phyloP scores from a whole-genome alignment of 2,329 filamentous ascomycete species.

The Emydomyces testavorans region DNA sequence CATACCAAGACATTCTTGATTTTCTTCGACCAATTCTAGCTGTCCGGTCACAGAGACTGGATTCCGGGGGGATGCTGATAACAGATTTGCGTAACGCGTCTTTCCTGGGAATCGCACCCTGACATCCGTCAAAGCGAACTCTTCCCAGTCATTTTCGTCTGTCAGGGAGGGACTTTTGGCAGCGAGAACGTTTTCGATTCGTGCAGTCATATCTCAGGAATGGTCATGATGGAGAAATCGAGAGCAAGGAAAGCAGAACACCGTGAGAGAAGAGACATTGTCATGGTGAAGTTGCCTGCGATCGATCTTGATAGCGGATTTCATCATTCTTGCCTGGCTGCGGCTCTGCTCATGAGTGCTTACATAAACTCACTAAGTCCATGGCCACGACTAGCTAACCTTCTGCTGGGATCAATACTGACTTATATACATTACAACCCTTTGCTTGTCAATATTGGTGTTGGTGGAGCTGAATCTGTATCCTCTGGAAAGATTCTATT shows the following conservation, averaged over 20 bases:
- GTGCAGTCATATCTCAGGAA: slow-evolving; percentile 33
- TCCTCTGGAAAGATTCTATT: background rate
- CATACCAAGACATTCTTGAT: slow-evolving; percentile 35
- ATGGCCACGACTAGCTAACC: too few species aligned
- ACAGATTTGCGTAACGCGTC: slow-evolving; percentile 42
- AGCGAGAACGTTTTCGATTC: slow-evolving; percentile 38
- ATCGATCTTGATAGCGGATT: background rate
- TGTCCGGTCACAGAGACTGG: slow-evolving; percentile 47
- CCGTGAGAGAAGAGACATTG: slow-evolving; percentile 7
- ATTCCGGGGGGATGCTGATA: slow-evolving; percentile 44
- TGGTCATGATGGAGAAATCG: slow-evolving; percentile 25
- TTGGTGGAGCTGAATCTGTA: too few species aligned
- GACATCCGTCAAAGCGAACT: slow-evolving; percentile 46
- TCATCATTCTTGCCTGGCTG: background rate
- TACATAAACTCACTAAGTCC: too few species aligned
- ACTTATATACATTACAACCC: too few species aligned
- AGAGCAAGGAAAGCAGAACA: slow-evolving; percentile 4
- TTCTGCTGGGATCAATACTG: too few species aligned
- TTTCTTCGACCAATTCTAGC: slow-evolving; percentile 36
- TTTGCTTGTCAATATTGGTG: too few species aligned
- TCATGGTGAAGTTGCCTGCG: background rate
- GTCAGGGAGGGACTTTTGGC: slow-evolving; percentile 34
- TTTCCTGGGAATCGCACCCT: slow-evolving; percentile 42
- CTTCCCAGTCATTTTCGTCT: slow-evolving; percentile 48
- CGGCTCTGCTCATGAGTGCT: too few species aligned